Evolutionary conservation across 148 eudicot species (phyloP).

Genomic region (Cornus controversa): DNA sequence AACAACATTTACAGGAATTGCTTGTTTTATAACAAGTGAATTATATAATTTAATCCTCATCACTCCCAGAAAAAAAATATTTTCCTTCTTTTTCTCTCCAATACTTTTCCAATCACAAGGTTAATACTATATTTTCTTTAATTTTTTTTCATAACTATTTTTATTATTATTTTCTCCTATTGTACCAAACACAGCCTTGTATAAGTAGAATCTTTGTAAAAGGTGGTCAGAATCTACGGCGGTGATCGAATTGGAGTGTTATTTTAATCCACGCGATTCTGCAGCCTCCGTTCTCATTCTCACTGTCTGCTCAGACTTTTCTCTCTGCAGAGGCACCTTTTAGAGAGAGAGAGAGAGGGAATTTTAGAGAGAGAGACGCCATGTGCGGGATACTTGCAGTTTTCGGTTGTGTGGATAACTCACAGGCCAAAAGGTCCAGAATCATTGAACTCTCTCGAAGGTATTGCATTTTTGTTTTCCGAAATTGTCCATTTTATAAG

Average conservation of each 20-base stretch:
- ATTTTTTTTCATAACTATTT: no score
- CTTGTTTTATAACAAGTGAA: no score
- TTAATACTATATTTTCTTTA: no score
- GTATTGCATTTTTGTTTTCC: constrained; percentile 20
- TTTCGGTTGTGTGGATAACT: constrained; percentile 74
- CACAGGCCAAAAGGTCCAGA: constrained; percentile 71
- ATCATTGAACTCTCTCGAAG: constrained; percentile 90
- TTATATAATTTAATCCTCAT: no score
- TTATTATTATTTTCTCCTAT: no score
- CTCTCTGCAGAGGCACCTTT: neutral
- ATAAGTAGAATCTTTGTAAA: constrained; percentile 26
- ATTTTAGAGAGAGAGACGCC: constrained; percentile 19
- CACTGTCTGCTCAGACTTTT: neutral
- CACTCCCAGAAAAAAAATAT: no score
- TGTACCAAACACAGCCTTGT: no score
- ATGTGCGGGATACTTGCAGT: constrained; percentile 98
- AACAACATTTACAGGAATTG: no score
- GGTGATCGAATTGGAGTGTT: constrained; percentile 8
- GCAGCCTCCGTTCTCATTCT: neutral
- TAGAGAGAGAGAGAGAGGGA: constrained; percentile 10
- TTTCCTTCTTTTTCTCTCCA: no score
- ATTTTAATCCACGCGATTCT: neutral
- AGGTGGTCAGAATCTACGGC: constrained; percentile 29
- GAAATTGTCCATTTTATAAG: neutral
- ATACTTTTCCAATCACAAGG: no score